Evolutionary conservation across 805 yeast genomes (phyloP).

Genomic region (Nematodospora valgi): DNA sequence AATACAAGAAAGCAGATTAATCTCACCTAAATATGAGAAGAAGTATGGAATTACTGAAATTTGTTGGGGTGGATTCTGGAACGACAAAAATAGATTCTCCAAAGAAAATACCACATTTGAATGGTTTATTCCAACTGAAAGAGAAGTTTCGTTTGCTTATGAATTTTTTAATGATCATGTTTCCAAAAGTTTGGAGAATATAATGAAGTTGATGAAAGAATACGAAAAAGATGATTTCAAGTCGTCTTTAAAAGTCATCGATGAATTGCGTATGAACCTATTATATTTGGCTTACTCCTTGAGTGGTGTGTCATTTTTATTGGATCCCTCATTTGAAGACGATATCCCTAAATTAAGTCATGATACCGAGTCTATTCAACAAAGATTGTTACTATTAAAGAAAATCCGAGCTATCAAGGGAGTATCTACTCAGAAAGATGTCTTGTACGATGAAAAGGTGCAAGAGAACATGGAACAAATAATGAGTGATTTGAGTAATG

Average conservation of each 20-base stretch:
- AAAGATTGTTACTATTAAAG: slow-evolving; percentile 30
- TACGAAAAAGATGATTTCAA: slow-evolving; percentile 18
- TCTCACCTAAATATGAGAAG: slow-evolving; percentile 42
- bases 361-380: slow-evolving; percentile 29
- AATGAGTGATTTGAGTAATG: slow-evolving; percentile 26
- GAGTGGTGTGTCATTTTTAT: slow-evolving; percentile 67
- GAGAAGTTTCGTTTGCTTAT: slow-evolving; percentile 59
- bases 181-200: slow-evolving; percentile 37
- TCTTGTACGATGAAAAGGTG: slow-evolving; percentile 21
- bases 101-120: slow-evolving; percentile 49
- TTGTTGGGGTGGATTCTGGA: slow-evolving; percentile 77
- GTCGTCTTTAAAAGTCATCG: slow-evolving; percentile 36
- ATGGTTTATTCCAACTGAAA: slow-evolving; percentile 71
- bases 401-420: slow-evolving; percentile 26
- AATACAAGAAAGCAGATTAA: slow-evolving; percentile 51
- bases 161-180: slow-evolving; percentile 52
- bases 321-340: slow-evolving; percentile 67
- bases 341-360: slow-evolving; percentile 38
- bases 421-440: slow-evolving; percentile 17
- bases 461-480: slow-evolving; percentile 33
- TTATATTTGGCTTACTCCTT: slow-evolving; percentile 56
- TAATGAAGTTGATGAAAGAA: slow-evolving; percentile 34
- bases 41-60: slow-evolving; percentile 41
- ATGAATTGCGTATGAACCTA: slow-evolving; percentile 53
- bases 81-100: slow-evolving; percentile 48